Evolutionary conservation across 768 basidiomycete genomes (phyloP), one percentile per base, ranked within the genome.

Genomic region (Hydnomerulius pinastri): DNA sequence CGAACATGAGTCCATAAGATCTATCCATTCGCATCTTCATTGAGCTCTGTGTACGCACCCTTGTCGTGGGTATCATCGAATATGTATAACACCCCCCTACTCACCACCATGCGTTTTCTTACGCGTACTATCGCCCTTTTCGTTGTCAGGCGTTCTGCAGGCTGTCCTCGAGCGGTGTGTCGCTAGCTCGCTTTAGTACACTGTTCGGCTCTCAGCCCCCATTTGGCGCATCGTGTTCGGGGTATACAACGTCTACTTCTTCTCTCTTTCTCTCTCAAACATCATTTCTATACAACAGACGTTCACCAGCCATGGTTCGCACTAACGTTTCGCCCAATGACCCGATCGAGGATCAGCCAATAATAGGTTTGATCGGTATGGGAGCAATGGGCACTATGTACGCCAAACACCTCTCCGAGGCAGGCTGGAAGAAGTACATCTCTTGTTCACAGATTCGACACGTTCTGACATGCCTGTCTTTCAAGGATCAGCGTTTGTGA

Each of bases 301-400:
- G 17, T 20, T 35, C 40, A 17, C 23, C 41, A 44, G 12, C 27
- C 47, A 65, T 67, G 62, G 9, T 62, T 33, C 55, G 59, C 24
- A 38, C 45, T 43, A 59, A 72, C 38, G 48, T 71, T 25, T 55
- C 57, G 1, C 75, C 74, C 0, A 28, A 64, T 9, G 59, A 67
- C 8, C 76, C 78, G 5, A 17, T 63, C 2, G 70, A 75, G 5
- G 66, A 73, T 21, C 91, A 93, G 57, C 90, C 91, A 6, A 77
- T 79, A 0, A 89, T 98, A 32, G 95, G 95, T 2, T 74, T 97
- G 44, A 97, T 97, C 54, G 95, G 96, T 2, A 97, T 98, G 94
- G 95, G 95, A 1, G 90, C 90, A 43, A 98, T 98, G 96, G 96
- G 96, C 2, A 76, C 74, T 62, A 92, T 98, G 93, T 98, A 98